Base-by-base conservation (phyloP, 805 yeast species). In the Saccharomycopsis sp. region DNA sequence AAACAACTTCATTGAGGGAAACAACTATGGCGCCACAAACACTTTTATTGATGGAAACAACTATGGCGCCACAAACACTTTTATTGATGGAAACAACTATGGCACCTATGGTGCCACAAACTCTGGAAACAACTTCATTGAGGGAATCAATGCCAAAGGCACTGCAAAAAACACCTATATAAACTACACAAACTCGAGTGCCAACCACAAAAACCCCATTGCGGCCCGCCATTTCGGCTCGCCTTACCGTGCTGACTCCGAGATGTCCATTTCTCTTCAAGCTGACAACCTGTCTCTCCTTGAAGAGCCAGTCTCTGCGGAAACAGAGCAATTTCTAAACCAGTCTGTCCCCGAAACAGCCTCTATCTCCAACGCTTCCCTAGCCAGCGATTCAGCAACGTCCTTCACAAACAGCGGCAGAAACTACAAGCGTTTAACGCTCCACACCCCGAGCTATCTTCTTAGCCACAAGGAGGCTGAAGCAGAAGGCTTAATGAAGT, bases 391-490 rank as follows among this genome's bases (percentile, higher is more conserved):
- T n/a, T 5, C 37, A 29, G 18, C 48, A 5, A 7, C 48, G 7
- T 44, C 48, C 7, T 44, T 4, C 20, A 44, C 48, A n/a, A 44
- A 44, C 21, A 44, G 16, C 21, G 48, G 48, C 4, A 44, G 21
- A 3, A 50, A 56, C 29, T 50, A 48, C 47, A 56, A 56, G 44
- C 34, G 62, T 21, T 52, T 59, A 16, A 56, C 62, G 18, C 50
- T 59, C 16, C 59, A 56, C 37, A 56, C 62, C 8, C 62, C 62
- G 2, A 21, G 50, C 23, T 59, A 59, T 20, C 48, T 59, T 8
- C 48, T 59, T 8, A 41, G 55, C 18, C 18, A 44, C 16, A 44
- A 44, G 48, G 21, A 44, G 48, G 48, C 8, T 7, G 21, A 16
- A 16, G 18, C 48, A n/a, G 21, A 5, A 16, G 18, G 8, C 21